Conservation (phyloP, 2,329 filamentous ascomycete species). For the Ascochyta pisi region DNA sequence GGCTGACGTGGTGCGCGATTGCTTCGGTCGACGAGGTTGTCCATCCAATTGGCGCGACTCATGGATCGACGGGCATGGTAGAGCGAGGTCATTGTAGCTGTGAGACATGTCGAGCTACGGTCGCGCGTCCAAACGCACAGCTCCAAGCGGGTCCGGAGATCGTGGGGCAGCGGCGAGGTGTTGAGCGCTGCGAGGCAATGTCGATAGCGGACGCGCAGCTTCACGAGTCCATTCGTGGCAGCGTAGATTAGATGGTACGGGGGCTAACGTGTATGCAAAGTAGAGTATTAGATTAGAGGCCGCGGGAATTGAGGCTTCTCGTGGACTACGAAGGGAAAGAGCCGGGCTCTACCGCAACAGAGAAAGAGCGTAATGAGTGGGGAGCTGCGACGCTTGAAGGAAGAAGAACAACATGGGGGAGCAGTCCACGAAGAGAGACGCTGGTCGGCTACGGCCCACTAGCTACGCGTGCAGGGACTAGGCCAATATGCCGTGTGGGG, state of each 20-base stretch:
- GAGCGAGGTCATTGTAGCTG: slow-evolving; percentile 6
- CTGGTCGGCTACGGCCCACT: slow-evolving; percentile 19
- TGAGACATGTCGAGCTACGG: slow-evolving; percentile 17
- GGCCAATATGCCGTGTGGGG: slow-evolving; percentile 12
- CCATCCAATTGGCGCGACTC: slow-evolving; percentile 3
- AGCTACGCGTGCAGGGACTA: slow-evolving; percentile 26
- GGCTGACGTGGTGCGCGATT: slow-evolving; percentile 24
- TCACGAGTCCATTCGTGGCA: slow-evolving; percentile 43
- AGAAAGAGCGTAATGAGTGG: slow-evolving; percentile 48
- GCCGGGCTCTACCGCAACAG: slow-evolving; percentile 37
- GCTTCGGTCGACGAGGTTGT: slow-evolving; percentile 31
- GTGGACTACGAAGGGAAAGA: slow-evolving; percentile 36
- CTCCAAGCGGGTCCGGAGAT: slow-evolving; percentile 17
- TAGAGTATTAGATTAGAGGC: slow-evolving; percentile 25
- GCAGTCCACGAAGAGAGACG: slow-evolving; percentile 20
- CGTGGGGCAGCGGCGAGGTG: slow-evolving; percentile 21
- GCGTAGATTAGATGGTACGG: slow-evolving; percentile 13
- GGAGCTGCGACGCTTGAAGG: slow-evolving; percentile 44
- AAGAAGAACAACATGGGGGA: slow-evolving; percentile 39
- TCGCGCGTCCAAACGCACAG: slow-evolving; percentile 17
- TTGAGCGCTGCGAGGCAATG: slow-evolving; percentile 27
- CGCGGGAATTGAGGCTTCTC: slow-evolving; percentile 21
- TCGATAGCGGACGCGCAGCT: slow-evolving; percentile 37
- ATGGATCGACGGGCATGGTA: slow-evolving; percentile 2
- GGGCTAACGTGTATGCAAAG: slow-evolving; percentile 21